Conservation (phyloP, 2,329 filamentous ascomycete genomes). For the Fusarium neocosmosporiellum region DNA sequence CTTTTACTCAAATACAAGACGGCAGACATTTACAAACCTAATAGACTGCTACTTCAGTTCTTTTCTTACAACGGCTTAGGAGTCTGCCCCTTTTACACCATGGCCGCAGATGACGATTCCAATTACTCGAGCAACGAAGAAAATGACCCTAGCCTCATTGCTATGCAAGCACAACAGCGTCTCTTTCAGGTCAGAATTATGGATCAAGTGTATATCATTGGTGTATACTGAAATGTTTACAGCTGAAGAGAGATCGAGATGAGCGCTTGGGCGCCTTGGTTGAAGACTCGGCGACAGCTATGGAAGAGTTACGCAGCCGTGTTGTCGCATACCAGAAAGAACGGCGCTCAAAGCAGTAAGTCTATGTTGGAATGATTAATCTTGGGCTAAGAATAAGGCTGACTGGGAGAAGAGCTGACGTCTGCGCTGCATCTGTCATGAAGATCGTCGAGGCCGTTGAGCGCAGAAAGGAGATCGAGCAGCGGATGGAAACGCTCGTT, state of each 20-base stretch:
- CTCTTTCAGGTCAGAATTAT: slow-evolving; percentile 37
- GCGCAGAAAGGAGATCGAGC: slow-evolving; percentile 43
- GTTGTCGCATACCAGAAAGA: slow-evolving; percentile 38
- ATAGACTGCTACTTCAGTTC: background rate
- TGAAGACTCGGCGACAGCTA: slow-evolving; percentile 35
- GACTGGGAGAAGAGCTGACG: slow-evolving; percentile 26
- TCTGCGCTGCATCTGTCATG: slow-evolving; percentile 24
- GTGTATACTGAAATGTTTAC: background rate
- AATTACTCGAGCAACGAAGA: slow-evolving; percentile 32
- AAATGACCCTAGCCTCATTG: slow-evolving; percentile 35
- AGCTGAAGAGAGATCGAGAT: slow-evolving; percentile 49
- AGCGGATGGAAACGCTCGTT: slow-evolving; percentile 42
- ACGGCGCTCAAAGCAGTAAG: slow-evolving; percentile 39
- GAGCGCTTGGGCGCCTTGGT: slow-evolving; percentile 40
- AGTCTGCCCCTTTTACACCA: background rate
- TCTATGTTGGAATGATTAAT: background rate
- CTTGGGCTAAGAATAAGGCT: background rate
- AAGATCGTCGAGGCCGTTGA: slow-evolving; percentile 38
- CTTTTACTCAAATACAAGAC: background rate
- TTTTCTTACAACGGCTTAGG: background rate
- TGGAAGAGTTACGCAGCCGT: slow-evolving; percentile 41
- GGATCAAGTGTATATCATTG: background rate
- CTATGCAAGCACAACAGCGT: slow-evolving; percentile 43
- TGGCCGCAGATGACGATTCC: slow-evolving; percentile 29
- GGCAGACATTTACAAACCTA: background rate